Evolutionary conservation across 192 early-diverging fungal species (phyloP).

Genomic region (Obelidium mucronatum): DNA sequence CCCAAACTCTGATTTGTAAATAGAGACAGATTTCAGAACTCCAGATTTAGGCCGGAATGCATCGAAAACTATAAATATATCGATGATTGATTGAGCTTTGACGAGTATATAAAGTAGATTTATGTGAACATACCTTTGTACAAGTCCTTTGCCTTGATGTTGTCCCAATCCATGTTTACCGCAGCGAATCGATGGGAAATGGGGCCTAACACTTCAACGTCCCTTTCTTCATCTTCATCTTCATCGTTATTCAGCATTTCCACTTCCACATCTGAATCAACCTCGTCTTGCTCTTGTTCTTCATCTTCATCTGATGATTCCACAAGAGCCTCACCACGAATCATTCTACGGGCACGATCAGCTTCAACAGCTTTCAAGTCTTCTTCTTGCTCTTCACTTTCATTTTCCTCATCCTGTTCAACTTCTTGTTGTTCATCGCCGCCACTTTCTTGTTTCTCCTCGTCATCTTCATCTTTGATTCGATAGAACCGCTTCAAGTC

Average conservation of each 20-base stretch:
- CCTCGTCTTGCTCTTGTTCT: constrained; percentile 54
- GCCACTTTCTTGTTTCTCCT: constrained; percentile 33
- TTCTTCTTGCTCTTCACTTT: constrained; percentile 40
- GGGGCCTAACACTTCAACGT: constrained; percentile 14
- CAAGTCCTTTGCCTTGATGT: constrained; percentile 63
- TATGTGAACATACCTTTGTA: neutral
- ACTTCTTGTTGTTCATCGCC: constrained; percentile 43
- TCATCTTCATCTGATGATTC: constrained; percentile 68
- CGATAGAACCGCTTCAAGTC: constrained; percentile 82
- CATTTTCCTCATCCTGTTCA: constrained; percentile 39
- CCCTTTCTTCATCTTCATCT: constrained; percentile 51
- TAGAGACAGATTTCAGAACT: constrained; percentile 74
- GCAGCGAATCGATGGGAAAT: constrained; percentile 76
- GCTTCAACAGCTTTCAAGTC: too few species aligned
- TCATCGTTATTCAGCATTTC: constrained; percentile 43
- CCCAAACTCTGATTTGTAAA: constrained; percentile 92
- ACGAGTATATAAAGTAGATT: neutral
- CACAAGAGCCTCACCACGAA: constrained; percentile 81
- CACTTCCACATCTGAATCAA: constrained; percentile 48
- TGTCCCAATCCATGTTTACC: constrained; percentile 96
- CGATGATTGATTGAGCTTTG: neutral
- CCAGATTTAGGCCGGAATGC: constrained; percentile 79
- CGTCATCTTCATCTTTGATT: constrained; percentile 63
- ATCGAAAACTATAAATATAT: constrained; percentile 66
- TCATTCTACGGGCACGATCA: constrained; percentile 67